These are phyloP conservation scores for Aspergillus sergii DNA, from an alignment of 2,329 filamentous ascomycete genomes.

Conservation along the genomic window DNA sequence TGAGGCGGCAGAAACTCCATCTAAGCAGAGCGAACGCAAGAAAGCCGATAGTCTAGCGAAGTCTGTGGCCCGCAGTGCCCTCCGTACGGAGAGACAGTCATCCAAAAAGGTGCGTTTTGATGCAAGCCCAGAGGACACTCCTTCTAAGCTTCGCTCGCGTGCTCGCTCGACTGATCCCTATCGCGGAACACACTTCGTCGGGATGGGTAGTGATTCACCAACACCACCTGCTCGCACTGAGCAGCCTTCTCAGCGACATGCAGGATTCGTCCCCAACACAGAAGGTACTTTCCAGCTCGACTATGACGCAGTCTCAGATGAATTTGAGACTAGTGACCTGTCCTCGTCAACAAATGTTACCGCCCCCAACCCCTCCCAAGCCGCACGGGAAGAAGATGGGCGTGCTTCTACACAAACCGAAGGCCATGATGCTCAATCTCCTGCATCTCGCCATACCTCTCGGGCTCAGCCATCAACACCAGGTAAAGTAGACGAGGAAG, in stretches of 20 bases:
- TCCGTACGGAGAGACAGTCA: constrained; percentile 21
- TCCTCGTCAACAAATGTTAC: constrained; percentile 16
- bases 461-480: constrained; percentile 22
- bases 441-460: constrained; percentile 17
- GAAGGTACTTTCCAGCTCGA: constrained; percentile 33
- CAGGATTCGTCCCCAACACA: constrained; percentile 28
- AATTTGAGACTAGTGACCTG: constrained; percentile 19
- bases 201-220: constrained; percentile 20
- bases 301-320: constrained; percentile 33
- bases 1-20: constrained; percentile 20
- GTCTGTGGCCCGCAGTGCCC: constrained; percentile 16
- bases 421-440: constrained; percentile 12
- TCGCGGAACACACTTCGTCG: constrained; percentile 24
- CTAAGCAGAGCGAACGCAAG: constrained; percentile 14
- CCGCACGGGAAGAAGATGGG: constrained; percentile 6
- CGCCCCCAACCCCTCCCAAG: constrained; percentile 3
- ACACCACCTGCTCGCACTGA: constrained; percentile 13
- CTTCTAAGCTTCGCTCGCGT: constrained; percentile 31
- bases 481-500: constrained; percentile 26
- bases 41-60: constrained; percentile 15
- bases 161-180: constrained; percentile 29
- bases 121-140: constrained; percentile 36
- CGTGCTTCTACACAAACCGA: constrained; percentile 9
- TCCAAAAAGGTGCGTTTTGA: constrained; percentile 39
- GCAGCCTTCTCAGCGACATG: constrained; percentile 12